These are phyloP conservation scores for Verticillium tricorpus DNA, from an alignment of 2,329 filamentous ascomycete genomes.

Conservation along the genomic window DNA sequence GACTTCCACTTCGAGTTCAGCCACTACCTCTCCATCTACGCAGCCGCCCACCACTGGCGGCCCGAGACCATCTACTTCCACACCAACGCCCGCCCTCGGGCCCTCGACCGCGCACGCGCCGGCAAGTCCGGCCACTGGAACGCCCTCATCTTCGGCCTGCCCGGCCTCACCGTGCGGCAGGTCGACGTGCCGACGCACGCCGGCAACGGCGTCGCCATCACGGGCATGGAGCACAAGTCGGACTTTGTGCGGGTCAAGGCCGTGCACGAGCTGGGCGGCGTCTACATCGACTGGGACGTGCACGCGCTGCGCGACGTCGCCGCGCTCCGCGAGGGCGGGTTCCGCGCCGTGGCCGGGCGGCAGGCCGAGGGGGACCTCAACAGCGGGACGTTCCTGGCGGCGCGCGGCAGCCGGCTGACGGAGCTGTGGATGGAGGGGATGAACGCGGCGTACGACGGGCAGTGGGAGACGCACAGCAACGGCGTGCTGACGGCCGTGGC, in stretches of 20 bases:
- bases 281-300: slow-evolving; percentile 18
- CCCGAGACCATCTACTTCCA: slow-evolving; percentile 19
- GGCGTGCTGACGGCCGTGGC: not conserved
- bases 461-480: slow-evolving; percentile 4
- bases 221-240: slow-evolving; percentile 14
- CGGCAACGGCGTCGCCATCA: slow-evolving; percentile 11
- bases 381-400: not conserved
- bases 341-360: not conserved
- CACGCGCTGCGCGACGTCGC: not conserved
- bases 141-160: slow-evolving; percentile 14
- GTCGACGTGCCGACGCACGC: slow-evolving; percentile 8
- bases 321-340: not conserved
- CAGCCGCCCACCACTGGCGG: slow-evolving; percentile 12
- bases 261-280: slow-evolving; percentile 15
- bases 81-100: slow-evolving; percentile 16
- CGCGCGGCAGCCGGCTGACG: not conserved
- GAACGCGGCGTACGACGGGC: not conserved
- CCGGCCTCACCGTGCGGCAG: slow-evolving; percentile 12
- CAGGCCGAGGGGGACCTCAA: slow-evolving; percentile 1
- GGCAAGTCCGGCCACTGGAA: slow-evolving; percentile 17
- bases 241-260: slow-evolving; percentile 18
- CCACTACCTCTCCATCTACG: slow-evolving; percentile 18
- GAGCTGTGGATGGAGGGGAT: slow-evolving; percentile 1
- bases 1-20: slow-evolving; percentile 18
- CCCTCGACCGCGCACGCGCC: slow-evolving; percentile 8